Percentiles rank a stretch among this genome's conserved stretches.
These are phyloP conservation scores for Gamarada debralockiae DNA, from an alignment of 495 filamentous ascomycete genomes.

Conservation along the genomic window DNA sequence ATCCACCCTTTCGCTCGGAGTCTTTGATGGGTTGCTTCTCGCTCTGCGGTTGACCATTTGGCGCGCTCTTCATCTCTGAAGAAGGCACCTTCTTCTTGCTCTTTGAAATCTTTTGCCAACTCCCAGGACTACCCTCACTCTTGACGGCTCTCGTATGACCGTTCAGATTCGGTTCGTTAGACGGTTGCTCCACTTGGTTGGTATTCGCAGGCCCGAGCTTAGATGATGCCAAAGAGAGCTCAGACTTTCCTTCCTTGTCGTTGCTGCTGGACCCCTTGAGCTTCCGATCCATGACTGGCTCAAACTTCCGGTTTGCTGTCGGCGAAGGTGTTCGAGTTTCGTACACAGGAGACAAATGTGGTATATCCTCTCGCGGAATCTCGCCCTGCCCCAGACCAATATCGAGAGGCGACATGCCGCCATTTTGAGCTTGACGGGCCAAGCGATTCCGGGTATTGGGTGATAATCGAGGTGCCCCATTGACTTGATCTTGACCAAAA, in stretches of 20 bases:
- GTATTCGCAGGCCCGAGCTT: conserved; percentile 7
- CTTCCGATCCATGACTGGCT: conserved; percentile 7
- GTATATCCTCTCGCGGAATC: conserved; percentile 19
- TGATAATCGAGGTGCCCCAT: conserved; percentile 16
- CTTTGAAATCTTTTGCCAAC: conserved; percentile 44
- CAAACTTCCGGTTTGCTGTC: conserved; percentile 25
- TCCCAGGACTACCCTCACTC: conserved; percentile 40
- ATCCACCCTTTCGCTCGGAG: conserved; percentile 50
- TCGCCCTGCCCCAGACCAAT: conserved; percentile 21
- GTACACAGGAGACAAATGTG: conserved; percentile 52
- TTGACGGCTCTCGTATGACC: conserved; percentile 45
- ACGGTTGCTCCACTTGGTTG: conserved; percentile 24
- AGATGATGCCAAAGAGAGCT: background rate
- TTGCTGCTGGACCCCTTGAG: background rate
- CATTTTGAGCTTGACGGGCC: conserved; percentile 21
- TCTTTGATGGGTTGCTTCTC: conserved; percentile 48
- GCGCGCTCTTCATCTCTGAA: conserved; percentile 30
- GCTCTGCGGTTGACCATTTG: conserved; percentile 32
- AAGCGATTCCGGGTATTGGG: conserved; percentile 18
- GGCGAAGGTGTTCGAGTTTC: conserved; percentile 50
- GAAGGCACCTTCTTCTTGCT: conserved; percentile 40
- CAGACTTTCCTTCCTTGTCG: background rate
- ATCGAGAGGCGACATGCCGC: conserved; percentile 24
- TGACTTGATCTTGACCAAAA: conserved; percentile 10
- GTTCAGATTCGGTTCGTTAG: conserved; percentile 23